Base-by-base conservation (phyloP, 2,329 filamentous ascomycete species). In the Whalleya microplaca region DNA sequence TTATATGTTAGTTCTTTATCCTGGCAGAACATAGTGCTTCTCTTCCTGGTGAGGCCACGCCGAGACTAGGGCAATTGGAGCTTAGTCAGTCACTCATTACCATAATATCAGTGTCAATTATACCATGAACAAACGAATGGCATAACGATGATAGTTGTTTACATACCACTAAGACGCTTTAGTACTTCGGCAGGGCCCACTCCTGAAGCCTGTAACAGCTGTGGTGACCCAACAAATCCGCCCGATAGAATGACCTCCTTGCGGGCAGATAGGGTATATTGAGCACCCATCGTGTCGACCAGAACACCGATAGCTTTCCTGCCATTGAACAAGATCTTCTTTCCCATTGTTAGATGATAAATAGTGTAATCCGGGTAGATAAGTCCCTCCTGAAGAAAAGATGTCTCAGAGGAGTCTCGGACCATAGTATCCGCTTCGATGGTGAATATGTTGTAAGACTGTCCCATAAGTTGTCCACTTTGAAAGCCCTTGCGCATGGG, bases 261-360 rank as follows among this genome's bases (percentile, higher is more conserved):
- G 1, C 54, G 57, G 2, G 70, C 71, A 7, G 61, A 49, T 2
- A 69, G 45, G 27, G 56, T 66, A 42, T 62, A 67, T 5, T 53
- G 49, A 23, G 60, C 2, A 37, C 62, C 55, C 3, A 14, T 23
- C 1, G 58, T 63, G 3, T 47, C 45, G 7, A 71, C 65, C 1
- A 46, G 27, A 2, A 71, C 67, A 3, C 67, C 66, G 1, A 55
- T 63, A 1, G 69, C 68, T 45, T 67, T 75, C 5, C 71, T 75
- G 1, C 9, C 23, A 45, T 77, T 62, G 47, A 81, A 82, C 0
- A 80, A 18, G 2, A 84, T 72, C 41, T 72, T 75, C 55, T 76
- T 75, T 1, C 76, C 80, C 3, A 76, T 66, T 0, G 78, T 78
- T 2, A 71, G 53, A 0, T 65, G 68, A 47, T 76, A 81, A 0